Evolutionary conservation across 148 eudicot species (phyloP).

Genomic region (Amaranthus hypochondriacus): DNA sequence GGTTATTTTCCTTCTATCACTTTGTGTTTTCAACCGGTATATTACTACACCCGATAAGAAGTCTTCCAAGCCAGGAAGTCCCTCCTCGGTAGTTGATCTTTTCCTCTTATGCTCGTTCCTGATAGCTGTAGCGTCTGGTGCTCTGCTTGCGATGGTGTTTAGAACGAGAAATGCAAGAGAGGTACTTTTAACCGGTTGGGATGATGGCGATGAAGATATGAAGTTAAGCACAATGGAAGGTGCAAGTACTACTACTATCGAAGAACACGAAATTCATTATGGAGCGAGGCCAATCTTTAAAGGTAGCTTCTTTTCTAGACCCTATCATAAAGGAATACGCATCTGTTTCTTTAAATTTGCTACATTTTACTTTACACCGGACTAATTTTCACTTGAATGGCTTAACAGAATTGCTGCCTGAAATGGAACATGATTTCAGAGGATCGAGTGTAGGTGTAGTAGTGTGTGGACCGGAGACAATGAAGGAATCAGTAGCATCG

Average conservation of each 20-base stretch:
- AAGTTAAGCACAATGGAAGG: slow-evolving; percentile 30
- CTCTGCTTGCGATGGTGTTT: slow-evolving; percentile 31
- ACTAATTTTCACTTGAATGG: neutral
- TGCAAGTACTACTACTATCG: slow-evolving; percentile 12
- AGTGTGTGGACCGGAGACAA: slow-evolving; percentile 79
- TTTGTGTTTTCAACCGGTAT: slow-evolving; percentile 44
- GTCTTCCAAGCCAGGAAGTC: slow-evolving; percentile 30
- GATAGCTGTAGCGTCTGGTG: slow-evolving; percentile 24
- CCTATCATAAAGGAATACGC: too few species aligned
- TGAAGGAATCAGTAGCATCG: slow-evolving; percentile 73
- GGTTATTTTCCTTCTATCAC: slow-evolving; percentile 41
- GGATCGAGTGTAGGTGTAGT: slow-evolving; percentile 57
- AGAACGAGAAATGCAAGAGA: slow-evolving; percentile 34
- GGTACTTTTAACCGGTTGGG: slow-evolving; percentile 6
- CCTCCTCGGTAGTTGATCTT: slow-evolving; percentile 49
- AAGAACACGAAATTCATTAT: slow-evolving; percentile 57
- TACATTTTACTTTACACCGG: neutral
- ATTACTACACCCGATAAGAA: slow-evolving; percentile 28
- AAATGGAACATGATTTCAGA: slow-evolving; percentile 28
- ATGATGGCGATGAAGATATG: slow-evolving; percentile 23
- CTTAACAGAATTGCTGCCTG: slow-evolving; percentile 47
- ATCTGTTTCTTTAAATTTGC: too few species aligned
- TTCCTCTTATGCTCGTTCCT: slow-evolving; percentile 47
- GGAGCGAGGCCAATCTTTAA: slow-evolving; percentile 56
- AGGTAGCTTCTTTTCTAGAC: slow-evolving; percentile 35